Evolutionary conservation across 1,139 yeast genomes (phyloP).

Genomic region (Suhomyces bokatorum): DNA sequence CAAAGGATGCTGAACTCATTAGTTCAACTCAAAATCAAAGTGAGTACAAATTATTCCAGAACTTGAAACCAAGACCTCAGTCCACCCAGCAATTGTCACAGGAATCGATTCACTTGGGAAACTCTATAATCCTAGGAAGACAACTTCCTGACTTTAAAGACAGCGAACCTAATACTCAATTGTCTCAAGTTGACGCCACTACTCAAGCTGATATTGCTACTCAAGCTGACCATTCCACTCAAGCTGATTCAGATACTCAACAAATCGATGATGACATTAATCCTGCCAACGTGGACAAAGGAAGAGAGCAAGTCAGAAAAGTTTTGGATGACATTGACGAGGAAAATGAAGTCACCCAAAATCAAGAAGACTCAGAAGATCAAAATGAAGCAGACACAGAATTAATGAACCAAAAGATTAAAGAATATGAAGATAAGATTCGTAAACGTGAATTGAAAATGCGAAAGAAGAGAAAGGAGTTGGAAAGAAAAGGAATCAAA

Average conservation of each 20-base stretch:
- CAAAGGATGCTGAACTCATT: slow-evolving; percentile 6
- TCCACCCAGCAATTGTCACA: slow-evolving; percentile 11
- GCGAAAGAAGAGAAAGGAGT: slow-evolving; percentile 45
- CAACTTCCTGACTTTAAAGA: slow-evolving; percentile 29
- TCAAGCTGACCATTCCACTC: slow-evolving; percentile 12
- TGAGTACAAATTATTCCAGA: slow-evolving; percentile 27
- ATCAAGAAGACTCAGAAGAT: slow-evolving; percentile 24
- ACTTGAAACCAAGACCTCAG: slow-evolving; percentile 29
- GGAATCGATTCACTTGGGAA: slow-evolving; percentile 8
- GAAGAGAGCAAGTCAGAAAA: slow-evolving; percentile 22
- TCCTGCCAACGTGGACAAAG: slow-evolving; percentile 28
- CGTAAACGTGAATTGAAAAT: slow-evolving; percentile 40
- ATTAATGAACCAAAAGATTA: slow-evolving; percentile 31
- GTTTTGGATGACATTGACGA: slow-evolving; percentile 15
- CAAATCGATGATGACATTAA: slow-evolving; percentile 20
- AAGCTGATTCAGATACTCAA: slow-evolving; percentile 14
- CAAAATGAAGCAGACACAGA: slow-evolving; percentile 27
- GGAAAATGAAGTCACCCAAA: slow-evolving; percentile 13
- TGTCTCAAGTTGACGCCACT: slow-evolving; percentile 11
- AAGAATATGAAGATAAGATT: slow-evolving; percentile 40
- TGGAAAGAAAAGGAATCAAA: slow-evolving; percentile 52
- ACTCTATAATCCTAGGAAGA: slow-evolving; percentile 9
- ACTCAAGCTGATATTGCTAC: slow-evolving; percentile 16
- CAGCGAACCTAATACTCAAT: slow-evolving; percentile 11
- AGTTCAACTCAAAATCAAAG: slow-evolving; percentile 1